Evolutionary conservation across 1,139 yeast genomes (phyloP).

Genomic region (Debaryomyces coudertii): DNA sequence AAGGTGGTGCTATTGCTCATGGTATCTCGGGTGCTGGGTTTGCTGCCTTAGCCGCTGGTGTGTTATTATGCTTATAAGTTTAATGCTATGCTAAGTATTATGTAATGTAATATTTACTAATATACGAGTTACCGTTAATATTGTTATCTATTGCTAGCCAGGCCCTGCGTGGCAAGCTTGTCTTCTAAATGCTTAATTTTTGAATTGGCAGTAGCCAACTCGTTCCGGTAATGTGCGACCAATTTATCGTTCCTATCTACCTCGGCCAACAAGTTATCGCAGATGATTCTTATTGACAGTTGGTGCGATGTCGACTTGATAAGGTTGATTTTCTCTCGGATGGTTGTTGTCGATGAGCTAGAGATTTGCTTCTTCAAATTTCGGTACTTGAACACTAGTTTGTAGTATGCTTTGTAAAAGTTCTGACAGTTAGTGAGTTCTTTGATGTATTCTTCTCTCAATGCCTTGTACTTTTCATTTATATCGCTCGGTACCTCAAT

Average conservation of each 20-base stretch:
- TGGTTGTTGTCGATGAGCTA: conserved; percentile 13
- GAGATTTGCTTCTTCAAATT: conserved; percentile 29
- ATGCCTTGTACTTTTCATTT: conserved; percentile 27
- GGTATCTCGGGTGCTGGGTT: conserved; percentile 28
- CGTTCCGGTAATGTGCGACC: conserved; percentile 14
- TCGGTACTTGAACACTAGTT: conserved; percentile 45
- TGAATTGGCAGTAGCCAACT: conserved; percentile 18
- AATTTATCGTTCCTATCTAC: conserved; percentile 17
- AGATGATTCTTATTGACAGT: conserved; percentile 24
- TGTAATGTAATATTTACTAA: conserved; percentile 3
- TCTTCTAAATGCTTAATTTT: conserved; percentile 19
- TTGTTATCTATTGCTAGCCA: neutral
- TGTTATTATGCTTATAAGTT: conserved; percentile 36
- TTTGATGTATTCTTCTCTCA: conserved; percentile 36
- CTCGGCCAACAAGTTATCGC: conserved; percentile 30
- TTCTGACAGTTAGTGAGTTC: conserved; percentile 34
- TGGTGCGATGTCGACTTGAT: conserved; percentile 29
- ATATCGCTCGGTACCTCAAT: conserved; percentile 14
- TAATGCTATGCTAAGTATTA: neutral
- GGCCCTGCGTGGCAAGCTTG: conserved; percentile 8
- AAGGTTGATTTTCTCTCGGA: conserved; percentile 27
- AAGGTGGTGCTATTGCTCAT: conserved; percentile 20
- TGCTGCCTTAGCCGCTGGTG: conserved; percentile 37
- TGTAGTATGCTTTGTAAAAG: conserved; percentile 42
- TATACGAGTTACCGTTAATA: neutral